Base-by-base conservation (phyloP, 306 rosid genomes). In the Cotoneaster glaucophyllus region DNA sequence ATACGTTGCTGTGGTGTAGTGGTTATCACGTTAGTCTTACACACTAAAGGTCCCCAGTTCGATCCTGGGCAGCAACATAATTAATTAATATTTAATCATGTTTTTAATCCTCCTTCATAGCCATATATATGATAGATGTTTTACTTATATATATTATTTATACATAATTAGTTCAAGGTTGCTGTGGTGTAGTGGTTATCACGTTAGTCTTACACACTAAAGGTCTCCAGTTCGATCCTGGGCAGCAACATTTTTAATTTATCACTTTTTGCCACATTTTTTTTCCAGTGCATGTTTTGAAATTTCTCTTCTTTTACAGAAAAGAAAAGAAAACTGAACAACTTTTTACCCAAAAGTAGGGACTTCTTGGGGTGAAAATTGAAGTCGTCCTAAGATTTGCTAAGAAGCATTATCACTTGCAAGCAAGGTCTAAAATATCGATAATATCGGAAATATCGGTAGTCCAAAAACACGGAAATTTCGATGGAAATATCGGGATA, bases 141-240 rank as follows among this genome's bases (percentile, higher is more conserved):
- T 34, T 34, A 34, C 2, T 34, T 34, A 34, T 34, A 34, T 34
- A 0, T 1, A 0, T 34, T 7, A 37, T 6, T 2, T 37, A 37
- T 7, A 37, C 9, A 37, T 0, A 0, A 4, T 15, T 17, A 2
- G 5, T 0, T 14, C 21, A 17, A 0, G 8, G 62, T 92, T 90
- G 92, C 88, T 85, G 96, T 93, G 93, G 97, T 90, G 97, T 84
- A 92, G 96, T 90, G 96, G 93, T 90, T 86, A 90, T 93, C 94
- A 88, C 96, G 96, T 87, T 87, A 88, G 97, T 88, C 88, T 90
- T 90, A 92, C 96, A 92, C 90, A 86, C 93, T 84, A 86, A 87
- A 88, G 96, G 97, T 88, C 97, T 73, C 92, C 92, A 92, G 89
- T 90, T 90, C 92, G 92, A 90, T 87, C 93, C 88, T 90, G 97